Conservation (phyloP, 164 flowering plant genomes). For the Euptelea pleiosperma region DNA sequence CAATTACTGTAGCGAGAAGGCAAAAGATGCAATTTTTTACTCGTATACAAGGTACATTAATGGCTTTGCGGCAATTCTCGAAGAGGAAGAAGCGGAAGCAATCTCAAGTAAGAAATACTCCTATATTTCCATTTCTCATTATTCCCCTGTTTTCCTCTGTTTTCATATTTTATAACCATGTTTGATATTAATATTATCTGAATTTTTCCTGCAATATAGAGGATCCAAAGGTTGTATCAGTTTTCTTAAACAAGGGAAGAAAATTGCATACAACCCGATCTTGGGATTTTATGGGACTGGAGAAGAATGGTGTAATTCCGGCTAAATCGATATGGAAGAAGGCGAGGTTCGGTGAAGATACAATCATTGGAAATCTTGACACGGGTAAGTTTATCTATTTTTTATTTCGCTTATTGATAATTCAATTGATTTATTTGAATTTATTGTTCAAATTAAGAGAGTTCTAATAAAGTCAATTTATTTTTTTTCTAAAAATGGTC, state of each 20-base stretch:
- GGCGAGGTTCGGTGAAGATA: slow-evolving; percentile 66
- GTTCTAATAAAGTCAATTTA: no score
- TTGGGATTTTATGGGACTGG: slow-evolving; percentile 61
- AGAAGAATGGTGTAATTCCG: slow-evolving; percentile 27
- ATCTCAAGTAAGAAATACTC: slow-evolving; percentile 38
- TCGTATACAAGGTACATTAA: slow-evolving; percentile 57
- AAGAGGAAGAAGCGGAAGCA: slow-evolving; percentile 54
- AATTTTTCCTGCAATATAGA: slow-evolving; percentile 27
- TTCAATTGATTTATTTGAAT: no score
- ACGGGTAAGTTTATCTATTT: slow-evolving; percentile 40
- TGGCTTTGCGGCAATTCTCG: slow-evolving; percentile 68
- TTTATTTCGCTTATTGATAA: not conserved
- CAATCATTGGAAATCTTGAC: slow-evolving; percentile 68
- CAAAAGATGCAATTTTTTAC: slow-evolving; percentile 48
- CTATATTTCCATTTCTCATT: not conserved
- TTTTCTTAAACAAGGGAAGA: slow-evolving; percentile 42
- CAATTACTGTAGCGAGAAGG: slow-evolving; percentile 29
- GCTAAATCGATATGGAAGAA: slow-evolving; percentile 48
- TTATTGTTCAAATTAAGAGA: no score
- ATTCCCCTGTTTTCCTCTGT: not conserved
- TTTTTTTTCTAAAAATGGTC: no score
- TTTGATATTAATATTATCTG: not conserved
- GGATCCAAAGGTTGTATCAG: slow-evolving; percentile 59
- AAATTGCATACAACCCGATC: slow-evolving; percentile 63
- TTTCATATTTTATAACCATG: not conserved